A percentile compares a stretch with the other conserved stretches of the same genome.
These are phyloP conservation scores for Arthroderma uncinatum DNA, from an alignment of 2,329 filamentous ascomycete genomes.

Conservation along the genomic window DNA sequence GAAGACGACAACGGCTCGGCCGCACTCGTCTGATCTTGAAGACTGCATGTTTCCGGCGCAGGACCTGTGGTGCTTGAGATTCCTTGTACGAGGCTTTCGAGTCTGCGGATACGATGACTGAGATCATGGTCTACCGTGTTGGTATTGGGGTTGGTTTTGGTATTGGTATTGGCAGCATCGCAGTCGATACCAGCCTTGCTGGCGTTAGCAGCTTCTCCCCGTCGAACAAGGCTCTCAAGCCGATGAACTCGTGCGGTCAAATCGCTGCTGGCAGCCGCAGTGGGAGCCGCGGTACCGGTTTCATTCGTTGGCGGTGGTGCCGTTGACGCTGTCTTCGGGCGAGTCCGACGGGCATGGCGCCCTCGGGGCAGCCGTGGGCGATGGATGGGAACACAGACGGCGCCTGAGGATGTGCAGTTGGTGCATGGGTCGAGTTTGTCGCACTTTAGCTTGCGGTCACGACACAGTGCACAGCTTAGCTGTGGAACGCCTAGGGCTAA, in stretches of 20 bases:
- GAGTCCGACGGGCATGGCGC: neutral
- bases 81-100: no score
- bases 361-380: neutral
- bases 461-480: neutral
- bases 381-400: neutral
- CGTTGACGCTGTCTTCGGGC: neutral
- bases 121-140: no score
- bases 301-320: neutral
- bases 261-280: neutral
- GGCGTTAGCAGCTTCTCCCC: no score
- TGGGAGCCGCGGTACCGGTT: neutral
- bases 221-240: neutral
- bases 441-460: neutral
- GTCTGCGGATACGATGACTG: no score
- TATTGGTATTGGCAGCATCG: no score
- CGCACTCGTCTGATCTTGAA: no score
- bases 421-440: neutral
- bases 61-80: no score
- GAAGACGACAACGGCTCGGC: no score
- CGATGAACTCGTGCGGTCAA: neutral
- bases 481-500: neutral
- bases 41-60: no score
- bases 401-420: neutral
- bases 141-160: no score
- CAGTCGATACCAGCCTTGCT: no score